These are phyloP conservation scores for Paecilomyces variotii DNA, from an alignment of 2,329 filamentous ascomycete species.

Conservation along the genomic window DNA sequence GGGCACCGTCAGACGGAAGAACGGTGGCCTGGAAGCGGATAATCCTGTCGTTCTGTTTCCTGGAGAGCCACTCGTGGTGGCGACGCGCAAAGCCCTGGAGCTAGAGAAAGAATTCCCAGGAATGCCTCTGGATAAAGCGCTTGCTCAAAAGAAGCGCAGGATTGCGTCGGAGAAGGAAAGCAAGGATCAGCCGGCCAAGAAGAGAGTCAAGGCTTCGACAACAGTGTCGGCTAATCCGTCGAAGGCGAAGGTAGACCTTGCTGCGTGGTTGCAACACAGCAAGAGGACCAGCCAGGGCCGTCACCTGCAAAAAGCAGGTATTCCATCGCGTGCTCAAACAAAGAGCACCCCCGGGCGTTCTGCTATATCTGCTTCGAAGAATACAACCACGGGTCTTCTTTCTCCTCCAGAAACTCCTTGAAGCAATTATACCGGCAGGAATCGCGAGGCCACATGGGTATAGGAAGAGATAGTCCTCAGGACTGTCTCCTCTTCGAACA, in stretches of 20 bases:
- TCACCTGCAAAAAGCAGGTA: too few species aligned
- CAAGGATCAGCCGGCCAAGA: not conserved
- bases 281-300: not conserved
- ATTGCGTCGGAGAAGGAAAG: not conserved
- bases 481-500: too few species aligned
- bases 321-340: too few species aligned
- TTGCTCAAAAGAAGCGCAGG: not conserved
- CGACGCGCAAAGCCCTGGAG: not conserved
- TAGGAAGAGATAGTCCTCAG: too few species aligned
- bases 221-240: not conserved
- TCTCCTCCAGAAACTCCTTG: too few species aligned
- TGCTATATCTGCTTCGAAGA: too few species aligned
- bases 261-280: not conserved
- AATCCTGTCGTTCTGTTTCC: not conserved
- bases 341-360: too few species aligned
- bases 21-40: not conserved
- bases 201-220: not conserved
- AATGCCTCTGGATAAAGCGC: not conserved
- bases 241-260: not conserved
- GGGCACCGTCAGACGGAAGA: not conserved
- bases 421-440: too few species aligned
- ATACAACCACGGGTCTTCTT: too few species aligned
- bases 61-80: not conserved
- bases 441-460: too few species aligned
- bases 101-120: not conserved